These are phyloP conservation scores for Microbotryomycetes sp. DNA, from an alignment of 1,284 basidiomycete species.

Conservation along the genomic window DNA sequence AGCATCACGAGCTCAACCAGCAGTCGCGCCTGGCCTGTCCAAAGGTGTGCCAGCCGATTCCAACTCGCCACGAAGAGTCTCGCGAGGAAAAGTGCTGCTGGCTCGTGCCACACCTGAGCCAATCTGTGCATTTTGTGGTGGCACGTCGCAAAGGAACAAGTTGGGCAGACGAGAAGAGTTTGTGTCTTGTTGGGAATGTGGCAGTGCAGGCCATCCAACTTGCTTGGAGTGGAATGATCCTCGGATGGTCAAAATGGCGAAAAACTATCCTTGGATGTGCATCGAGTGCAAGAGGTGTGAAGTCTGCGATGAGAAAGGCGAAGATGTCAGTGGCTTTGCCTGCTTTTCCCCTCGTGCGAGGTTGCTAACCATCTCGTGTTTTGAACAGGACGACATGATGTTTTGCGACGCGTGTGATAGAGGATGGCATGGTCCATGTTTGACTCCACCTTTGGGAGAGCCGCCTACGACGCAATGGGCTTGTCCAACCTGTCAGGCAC, in stretches of 20 bases:
- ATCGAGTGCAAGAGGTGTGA: conserved; percentile 92
- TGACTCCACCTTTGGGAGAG: conserved; percentile 53
- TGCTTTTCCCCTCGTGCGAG: conserved; percentile 18
- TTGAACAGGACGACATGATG: conserved; percentile 65
- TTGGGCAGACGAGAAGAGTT: conserved; percentile 36
- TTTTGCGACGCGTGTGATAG: conserved; percentile 94
- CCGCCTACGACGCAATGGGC: conserved; percentile 14
- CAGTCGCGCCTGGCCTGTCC: neutral
- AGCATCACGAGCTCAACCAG: neutral
- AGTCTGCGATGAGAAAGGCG: conserved; percentile 73
- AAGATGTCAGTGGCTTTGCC: conserved; percentile 64
- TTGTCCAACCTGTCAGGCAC: conserved; percentile 54
- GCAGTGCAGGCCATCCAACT: conserved; percentile 37
- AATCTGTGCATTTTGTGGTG: conserved; percentile 42
- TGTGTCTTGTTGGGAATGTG: conserved; percentile 41
- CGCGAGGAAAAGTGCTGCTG: conserved; percentile 16
- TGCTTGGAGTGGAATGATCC: conserved; percentile 38
- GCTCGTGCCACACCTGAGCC: conserved; percentile 15
- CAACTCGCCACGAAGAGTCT: conserved; percentile 20
- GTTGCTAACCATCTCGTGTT: conserved; percentile 17
- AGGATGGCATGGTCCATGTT: conserved; percentile 90
- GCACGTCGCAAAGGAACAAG: conserved; percentile 23
- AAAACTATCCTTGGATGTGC: conserved; percentile 74
- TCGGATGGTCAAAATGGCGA: conserved; percentile 39
- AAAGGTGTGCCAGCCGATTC: neutral